Base-by-base conservation (phyloP, 345 rosid genomes). In the Salix arbutifolia region DNA sequence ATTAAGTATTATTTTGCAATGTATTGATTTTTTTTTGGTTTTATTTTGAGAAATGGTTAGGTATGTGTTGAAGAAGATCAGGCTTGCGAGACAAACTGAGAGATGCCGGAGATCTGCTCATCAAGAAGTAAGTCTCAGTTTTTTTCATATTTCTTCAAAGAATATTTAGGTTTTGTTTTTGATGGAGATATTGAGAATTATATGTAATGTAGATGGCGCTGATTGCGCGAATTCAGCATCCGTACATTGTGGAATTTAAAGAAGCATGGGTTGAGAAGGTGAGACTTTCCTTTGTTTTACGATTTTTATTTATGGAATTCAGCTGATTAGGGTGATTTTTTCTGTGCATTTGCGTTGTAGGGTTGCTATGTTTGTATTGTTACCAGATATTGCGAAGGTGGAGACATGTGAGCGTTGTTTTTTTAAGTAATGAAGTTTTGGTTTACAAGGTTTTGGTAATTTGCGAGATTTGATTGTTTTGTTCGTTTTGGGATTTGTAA, bases 191-290 rank as follows among this genome's bases (percentile, higher is more conserved):
- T 31, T 42, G 67, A 31, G 53, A 68, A 3, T 69, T 67, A 76
- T 70, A n/a, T 78, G 74, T 70, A 60, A 77, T 77, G 64, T 72
- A 96, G 99, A 96, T 96, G 99, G 92, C 95, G 69, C 85, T 96
- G 9, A 93, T 96, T 76, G 96, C 99, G 4, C 88, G 96, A 77
- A 81, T 96, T 83, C 94, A 90, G 67, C 99, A 96, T 70, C 99
- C 97, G 67, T 92, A 89, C 84, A 90, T 93, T 65, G 95, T 96
- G n/a, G 96, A 96, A 82, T 96, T 90, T 83, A 96, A 93, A 85
- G 99, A 93, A 89, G 99, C 99, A 21, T 96, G 99, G 99, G 99
- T 96, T 78, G 98, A 96, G 87, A 96, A 96, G 85, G 99, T 81
- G 56, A 11, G 23, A 21, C 16, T 7, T 37, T 16, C 56, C 12